Percentiles rank a stretch among this genome's conserved stretches.
phyloP scores from a whole-genome alignment of 345 rosid genomes.

The Lenwebbia sp. region DNA sequence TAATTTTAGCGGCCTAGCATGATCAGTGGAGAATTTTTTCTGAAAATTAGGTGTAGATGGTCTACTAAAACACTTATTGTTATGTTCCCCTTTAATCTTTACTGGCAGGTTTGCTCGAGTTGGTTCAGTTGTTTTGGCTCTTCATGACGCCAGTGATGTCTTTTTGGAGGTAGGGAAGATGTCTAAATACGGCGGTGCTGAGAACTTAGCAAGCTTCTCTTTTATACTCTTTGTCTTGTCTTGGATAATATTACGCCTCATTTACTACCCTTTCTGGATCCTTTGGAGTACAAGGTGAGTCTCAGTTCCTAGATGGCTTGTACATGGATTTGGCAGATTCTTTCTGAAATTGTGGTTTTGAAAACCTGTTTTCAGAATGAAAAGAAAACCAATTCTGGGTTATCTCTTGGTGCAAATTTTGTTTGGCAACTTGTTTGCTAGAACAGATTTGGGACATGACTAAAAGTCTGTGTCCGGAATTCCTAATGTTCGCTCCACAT shows the following conservation, averaged over 20 bases:
- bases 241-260: conserved; percentile 81
- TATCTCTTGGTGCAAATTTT: not conserved
- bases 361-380: not conserved
- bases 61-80: not conserved
- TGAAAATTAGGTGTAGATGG: not conserved
- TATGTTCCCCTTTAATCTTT: not conserved
- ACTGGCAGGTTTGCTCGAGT: conserved; percentile 70
- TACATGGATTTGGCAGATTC: not conserved
- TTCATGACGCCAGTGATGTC: conserved; percentile 96
- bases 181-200: conserved; percentile 84
- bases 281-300: conserved; percentile 97
- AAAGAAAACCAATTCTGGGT: not conserved
- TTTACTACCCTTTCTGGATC: conserved; percentile 92
- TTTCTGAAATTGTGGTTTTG: not conserved
- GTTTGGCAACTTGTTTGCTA: not conserved
- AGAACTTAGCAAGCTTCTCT: conserved; percentile 59
- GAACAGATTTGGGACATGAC: not conserved
- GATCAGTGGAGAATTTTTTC: not conserved
- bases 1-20: not conserved
- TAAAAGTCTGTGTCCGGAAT: not conserved
- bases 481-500: not conserved
- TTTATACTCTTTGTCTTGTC: conserved; percentile 78
- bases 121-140: conserved; percentile 88
- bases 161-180: conserved; percentile 92
- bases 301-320: not conserved